These are phyloP conservation scores for Calycina herbarum DNA, from an alignment of 2,329 filamentous ascomycete species.

Conservation along the genomic window DNA sequence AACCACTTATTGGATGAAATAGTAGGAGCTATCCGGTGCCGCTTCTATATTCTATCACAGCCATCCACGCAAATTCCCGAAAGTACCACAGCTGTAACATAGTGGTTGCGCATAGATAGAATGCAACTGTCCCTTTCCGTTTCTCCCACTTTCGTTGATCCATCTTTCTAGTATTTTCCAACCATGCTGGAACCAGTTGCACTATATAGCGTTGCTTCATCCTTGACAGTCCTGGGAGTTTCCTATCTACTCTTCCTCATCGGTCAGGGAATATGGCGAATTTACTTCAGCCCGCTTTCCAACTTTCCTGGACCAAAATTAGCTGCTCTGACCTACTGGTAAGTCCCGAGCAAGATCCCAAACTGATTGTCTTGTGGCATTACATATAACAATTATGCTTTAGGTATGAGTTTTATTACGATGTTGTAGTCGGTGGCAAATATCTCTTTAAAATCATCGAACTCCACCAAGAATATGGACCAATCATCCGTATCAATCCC, in stretches of 20 bases:
- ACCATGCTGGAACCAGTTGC: neutral
- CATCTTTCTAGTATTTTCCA: neutral
- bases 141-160: neutral
- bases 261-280: slow-evolving; percentile 5
- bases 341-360: slow-evolving; percentile 6
- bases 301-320: slow-evolving; percentile 31
- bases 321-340: slow-evolving; percentile 30
- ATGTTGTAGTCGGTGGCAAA: slow-evolving; percentile 18
- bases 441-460: slow-evolving; percentile 23
- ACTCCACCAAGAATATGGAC: slow-evolving; percentile 30
- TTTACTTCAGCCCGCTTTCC: slow-evolving; percentile 29
- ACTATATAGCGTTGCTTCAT: neutral
- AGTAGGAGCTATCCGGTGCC: neutral
- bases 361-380: neutral
- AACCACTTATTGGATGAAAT: too few relatives aligned
- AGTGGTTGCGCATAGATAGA: neutral
- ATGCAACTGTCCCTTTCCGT: too few relatives aligned
- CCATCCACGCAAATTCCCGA: neutral
- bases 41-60: neutral
- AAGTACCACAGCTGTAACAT: neutral
- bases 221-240: neutral
- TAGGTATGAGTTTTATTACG: slow-evolving; percentile 31
- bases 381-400: neutral
- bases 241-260: neutral
- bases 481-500: slow-evolving; percentile 38